Conservation (phyloP, 176 grass and related monocot genomes). For the Guadua angustifolia region DNA sequence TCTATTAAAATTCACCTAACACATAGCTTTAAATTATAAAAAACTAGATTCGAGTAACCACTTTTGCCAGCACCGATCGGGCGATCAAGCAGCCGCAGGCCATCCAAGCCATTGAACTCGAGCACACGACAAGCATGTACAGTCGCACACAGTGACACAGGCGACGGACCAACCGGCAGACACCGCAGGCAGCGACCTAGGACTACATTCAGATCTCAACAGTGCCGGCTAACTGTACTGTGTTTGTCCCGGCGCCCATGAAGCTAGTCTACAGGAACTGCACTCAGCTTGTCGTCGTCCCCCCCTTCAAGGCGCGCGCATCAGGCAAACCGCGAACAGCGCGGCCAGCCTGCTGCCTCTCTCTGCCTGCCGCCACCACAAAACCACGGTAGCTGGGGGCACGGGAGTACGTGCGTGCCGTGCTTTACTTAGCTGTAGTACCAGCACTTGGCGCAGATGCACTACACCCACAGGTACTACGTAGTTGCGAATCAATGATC, state of each 20-base stretch:
- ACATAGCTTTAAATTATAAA: too few relatives aligned
- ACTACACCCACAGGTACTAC: background rate
- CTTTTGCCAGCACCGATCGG: too few relatives aligned
- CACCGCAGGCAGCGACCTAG: background rate
- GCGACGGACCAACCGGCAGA: background rate
- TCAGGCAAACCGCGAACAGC: background rate
- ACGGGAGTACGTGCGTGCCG: background rate
- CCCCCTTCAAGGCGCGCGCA: slow-evolving; percentile 18
- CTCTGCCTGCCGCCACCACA: background rate
- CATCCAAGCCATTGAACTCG: background rate
- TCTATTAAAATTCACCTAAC: too few relatives aligned
- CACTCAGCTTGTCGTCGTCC: slow-evolving; percentile 6
- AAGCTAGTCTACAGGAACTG: background rate
- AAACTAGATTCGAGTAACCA: too few relatives aligned
- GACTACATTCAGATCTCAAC: background rate
- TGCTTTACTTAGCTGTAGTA: background rate
- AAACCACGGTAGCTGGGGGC: background rate
- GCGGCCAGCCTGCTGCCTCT: background rate
- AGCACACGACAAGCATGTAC: too few relatives aligned
- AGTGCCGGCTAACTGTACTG: background rate
- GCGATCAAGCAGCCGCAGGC: too few relatives aligned
- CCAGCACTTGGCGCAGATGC: background rate
- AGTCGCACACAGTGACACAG: background rate
- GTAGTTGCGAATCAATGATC: background rate
- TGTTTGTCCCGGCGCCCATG: background rate